Conservation (phyloP, 106 monocot species). For the Dioscorea zingiberensis region DNA sequence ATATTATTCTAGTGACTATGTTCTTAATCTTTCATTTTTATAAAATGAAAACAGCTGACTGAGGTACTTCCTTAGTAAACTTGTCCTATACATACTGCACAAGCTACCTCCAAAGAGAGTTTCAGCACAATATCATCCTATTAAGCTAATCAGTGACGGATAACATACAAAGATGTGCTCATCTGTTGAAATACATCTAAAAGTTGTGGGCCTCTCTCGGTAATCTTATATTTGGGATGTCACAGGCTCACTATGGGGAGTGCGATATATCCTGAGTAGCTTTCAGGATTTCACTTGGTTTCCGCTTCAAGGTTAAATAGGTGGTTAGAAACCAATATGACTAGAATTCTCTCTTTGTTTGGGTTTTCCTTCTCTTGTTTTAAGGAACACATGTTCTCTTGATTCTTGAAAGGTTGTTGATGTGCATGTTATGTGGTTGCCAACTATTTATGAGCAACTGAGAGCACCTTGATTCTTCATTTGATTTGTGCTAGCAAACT, state of each 20-base stretch:
- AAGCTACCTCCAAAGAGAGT: conserved; percentile 73
- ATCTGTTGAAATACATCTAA: not conserved
- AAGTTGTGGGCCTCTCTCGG: not conserved
- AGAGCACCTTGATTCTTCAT: no score
- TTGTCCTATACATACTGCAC: conserved; percentile 64
- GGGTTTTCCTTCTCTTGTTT: not conserved
- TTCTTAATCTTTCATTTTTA: not conserved
- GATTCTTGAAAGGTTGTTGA: no score
- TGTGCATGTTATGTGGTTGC: no score
- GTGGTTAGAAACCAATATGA: not conserved
- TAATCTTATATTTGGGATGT: not conserved
- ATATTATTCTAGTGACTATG: not conserved
- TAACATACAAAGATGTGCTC: not conserved
- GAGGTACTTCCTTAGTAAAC: conserved; percentile 65
- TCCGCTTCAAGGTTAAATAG: not conserved
- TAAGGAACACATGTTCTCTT: no score
- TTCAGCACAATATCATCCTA: conserved; percentile 67
- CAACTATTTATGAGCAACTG: no score
- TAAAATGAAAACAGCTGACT: conserved; percentile 34
- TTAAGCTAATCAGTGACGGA: conserved; percentile 19
- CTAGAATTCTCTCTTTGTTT: not conserved
- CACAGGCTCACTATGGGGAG: no score
- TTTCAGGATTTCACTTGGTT: not conserved
- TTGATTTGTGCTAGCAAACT: no score
- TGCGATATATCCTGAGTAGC: not conserved